These are phyloP conservation scores for Auriscalpium microsporum DNA, from an alignment of 768 basidiomycete genomes.

Conservation along the genomic window DNA sequence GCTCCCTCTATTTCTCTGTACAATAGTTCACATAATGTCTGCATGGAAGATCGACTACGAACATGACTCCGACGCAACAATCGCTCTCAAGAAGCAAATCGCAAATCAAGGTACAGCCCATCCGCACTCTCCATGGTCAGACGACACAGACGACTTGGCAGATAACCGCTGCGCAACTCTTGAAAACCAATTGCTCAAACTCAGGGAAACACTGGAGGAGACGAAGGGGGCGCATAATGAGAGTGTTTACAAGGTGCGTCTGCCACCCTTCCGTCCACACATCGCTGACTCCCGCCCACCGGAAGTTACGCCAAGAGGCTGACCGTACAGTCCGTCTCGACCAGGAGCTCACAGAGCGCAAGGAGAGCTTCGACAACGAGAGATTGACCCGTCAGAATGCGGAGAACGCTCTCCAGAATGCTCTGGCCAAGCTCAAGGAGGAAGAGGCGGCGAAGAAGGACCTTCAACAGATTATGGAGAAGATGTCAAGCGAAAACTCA, in stretches of 20 bases:
- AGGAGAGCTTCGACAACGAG: constrained; percentile 9
- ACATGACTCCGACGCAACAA: constrained; percentile 12
- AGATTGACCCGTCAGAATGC: constrained; percentile 10
- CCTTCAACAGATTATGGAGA: constrained; percentile 11
- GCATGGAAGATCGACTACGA: constrained; percentile 13
- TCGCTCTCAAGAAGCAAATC: constrained; percentile 13
- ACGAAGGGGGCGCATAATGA: constrained; percentile 12
- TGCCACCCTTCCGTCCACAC: neutral
- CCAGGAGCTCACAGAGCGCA: constrained; percentile 8
- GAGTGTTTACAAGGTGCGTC: constrained; percentile 8
- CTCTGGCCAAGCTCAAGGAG: constrained; percentile 6
- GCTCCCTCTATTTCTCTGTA: neutral
- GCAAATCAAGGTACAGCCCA: constrained; percentile 11
- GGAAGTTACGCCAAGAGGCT: constrained; percentile 10
- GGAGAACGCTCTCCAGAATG: constrained; percentile 4
- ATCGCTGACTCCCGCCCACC: neutral
- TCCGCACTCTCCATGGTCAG: neutral
- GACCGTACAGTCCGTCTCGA: constrained; percentile 10
- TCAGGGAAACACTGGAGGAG: constrained; percentile 5
- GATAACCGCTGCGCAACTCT: constrained; percentile 11
- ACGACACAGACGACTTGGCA: neutral
- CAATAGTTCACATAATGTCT: neutral
- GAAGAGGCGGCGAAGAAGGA: constrained; percentile 8
- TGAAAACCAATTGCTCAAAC: constrained; percentile 11
- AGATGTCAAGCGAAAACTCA: constrained; percentile 7